Evolutionary conservation across 257 asterid species (phyloP).

Genomic region (Knoxia roxburghii): DNA sequence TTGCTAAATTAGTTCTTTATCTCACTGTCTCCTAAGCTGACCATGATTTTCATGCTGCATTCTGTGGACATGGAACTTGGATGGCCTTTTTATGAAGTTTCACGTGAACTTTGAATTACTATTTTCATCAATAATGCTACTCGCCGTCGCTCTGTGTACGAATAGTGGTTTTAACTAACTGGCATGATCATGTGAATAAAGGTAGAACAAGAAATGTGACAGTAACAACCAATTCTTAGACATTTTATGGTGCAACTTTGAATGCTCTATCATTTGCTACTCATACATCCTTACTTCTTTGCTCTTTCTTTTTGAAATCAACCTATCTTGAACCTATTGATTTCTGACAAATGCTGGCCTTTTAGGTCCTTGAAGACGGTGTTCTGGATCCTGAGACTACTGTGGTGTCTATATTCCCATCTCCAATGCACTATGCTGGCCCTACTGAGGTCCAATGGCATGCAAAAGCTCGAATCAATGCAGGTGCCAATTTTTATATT

Average conservation of each 20-base stretch:
- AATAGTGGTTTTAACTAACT: no score
- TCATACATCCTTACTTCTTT: no score
- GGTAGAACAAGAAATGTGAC: neutral
- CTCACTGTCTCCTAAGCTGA: neutral
- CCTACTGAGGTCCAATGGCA: slow-evolving; percentile 99
- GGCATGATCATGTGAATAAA: neutral
- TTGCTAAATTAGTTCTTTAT: neutral
- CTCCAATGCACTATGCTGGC: slow-evolving; percentile 97
- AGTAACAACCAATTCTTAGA: neutral
- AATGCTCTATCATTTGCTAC: neutral
- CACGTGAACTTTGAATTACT: neutral
- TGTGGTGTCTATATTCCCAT: slow-evolving; percentile 89
- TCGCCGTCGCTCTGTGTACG: no score
- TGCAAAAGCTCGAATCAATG: slow-evolving; percentile 94
- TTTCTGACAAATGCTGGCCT: neutral
- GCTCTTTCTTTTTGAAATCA: neutral
- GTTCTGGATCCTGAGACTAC: slow-evolving; percentile 90
- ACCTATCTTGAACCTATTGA: neutral
- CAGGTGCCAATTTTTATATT: slow-evolving; percentile 90
- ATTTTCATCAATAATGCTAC: neutral
- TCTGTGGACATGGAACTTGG: neutral
- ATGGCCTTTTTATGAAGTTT: neutral
- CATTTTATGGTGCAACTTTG: no score
- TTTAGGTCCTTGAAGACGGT: slow-evolving; percentile 86
- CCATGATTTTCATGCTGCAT: neutral